Conservation (phyloP, 2,329 filamentous ascomycete genomes). For the Periconia sp. region DNA sequence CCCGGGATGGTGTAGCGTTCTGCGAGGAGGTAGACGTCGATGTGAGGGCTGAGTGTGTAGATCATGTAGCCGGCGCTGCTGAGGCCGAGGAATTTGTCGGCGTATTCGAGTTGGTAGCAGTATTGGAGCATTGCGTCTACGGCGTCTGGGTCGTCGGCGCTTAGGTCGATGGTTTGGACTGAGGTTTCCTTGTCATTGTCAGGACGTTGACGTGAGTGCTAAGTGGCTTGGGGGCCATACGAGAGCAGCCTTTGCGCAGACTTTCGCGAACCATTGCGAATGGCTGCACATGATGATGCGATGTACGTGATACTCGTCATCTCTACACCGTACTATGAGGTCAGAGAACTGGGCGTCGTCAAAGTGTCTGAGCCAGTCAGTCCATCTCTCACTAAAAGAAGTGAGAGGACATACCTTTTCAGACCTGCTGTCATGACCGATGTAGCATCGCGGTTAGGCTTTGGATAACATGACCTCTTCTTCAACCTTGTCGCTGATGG, state of each 20-base stretch:
- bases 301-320: slow-evolving; percentile 38
- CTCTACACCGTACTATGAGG: slow-evolving; percentile 32
- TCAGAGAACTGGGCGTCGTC: slow-evolving; percentile 30
- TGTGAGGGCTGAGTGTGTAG: slow-evolving; percentile 29
- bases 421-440: slow-evolving; percentile 12
- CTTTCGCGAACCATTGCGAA: slow-evolving; percentile 36
- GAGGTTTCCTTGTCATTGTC: slow-evolving; percentile 25
- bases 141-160: slow-evolving; percentile 35
- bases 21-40: slow-evolving; percentile 37
- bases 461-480: slow-evolving; percentile 7
- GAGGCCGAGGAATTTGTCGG: slow-evolving; percentile 25
- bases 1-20: slow-evolving; percentile 35
- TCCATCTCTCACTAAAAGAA: not conserved
- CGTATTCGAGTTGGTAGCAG: slow-evolving; percentile 39
- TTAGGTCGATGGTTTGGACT: slow-evolving; percentile 34
- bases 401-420: slow-evolving; percentile 5
- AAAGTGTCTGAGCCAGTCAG: slow-evolving; percentile 9
- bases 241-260: slow-evolving; percentile 25
- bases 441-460: slow-evolving; percentile 1
- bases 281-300: slow-evolving; percentile 37
- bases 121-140: slow-evolving; percentile 43
- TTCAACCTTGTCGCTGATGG: slow-evolving; percentile 1
- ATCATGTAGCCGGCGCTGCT: slow-evolving; percentile 26
- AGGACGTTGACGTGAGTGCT: slow-evolving; percentile 1
- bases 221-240: not conserved